Base-by-base conservation (phyloP, 2,329 filamentous ascomycete species). In the Leptographium wingfieldii region DNA sequence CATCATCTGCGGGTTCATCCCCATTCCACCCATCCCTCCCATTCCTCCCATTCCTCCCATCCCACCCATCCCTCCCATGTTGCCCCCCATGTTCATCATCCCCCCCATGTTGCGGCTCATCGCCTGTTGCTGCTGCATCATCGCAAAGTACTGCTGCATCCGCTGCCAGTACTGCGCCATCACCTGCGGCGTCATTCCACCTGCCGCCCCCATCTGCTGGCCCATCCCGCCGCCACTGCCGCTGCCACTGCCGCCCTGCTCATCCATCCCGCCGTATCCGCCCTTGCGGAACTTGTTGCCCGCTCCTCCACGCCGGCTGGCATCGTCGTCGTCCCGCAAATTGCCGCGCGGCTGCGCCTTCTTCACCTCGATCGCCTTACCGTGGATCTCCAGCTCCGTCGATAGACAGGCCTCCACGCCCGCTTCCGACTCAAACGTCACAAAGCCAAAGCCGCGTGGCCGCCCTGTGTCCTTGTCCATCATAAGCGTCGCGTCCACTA, bases 381-480 rank as follows among this genome's bases (percentile, higher is more conserved):
- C 91, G 64, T 95, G 87, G 62, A 99, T 97, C 70, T 94, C 90
- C 14, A 99, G 81, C 19, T 90, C 88, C 27, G 86, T 82, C 60
- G 87, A 85, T 52, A 99, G 83, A 62, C 92, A 95, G 40, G 89
- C 88, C 65, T 99, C 94, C 53, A 99, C 94, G 22, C 94, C 94
- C 19, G 90, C 86, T 69, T 99, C 94, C 66, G 87, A 95, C 73
- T 99, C 94, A 67, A 99, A 99, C 0, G 94, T 99, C 58, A 99
- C 94, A 72, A 99, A 99, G 16, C 94, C 94, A 69, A 99, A 99
- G 1, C 94, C 94, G 69, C 94, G 83, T 3, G 94, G 94, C 49
- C 94, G 84, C n/a, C 94, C 94, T 0, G 94, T 99, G 72, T 99
- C 94, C 74, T 99, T 99, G 72, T 99, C 94, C 85, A 99, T 99